Conservation (phyloP, 2,329 filamentous ascomycete genomes). For the Rutstroemia sydowiana region DNA sequence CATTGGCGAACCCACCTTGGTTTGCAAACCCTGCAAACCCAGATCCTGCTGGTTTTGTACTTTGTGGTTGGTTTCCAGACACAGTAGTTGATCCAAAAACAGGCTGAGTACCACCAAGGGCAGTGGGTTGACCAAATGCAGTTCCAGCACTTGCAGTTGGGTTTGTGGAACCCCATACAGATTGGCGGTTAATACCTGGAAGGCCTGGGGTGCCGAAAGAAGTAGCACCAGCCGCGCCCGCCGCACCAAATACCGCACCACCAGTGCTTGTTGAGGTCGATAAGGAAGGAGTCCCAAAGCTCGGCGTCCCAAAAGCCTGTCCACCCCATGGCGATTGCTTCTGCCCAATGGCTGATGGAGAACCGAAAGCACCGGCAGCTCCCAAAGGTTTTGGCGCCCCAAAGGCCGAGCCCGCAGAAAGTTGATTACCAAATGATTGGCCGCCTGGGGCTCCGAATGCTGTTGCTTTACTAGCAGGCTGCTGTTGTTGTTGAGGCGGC, state of each 20-base stretch:
- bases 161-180: conserved; percentile 44
- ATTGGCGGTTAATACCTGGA: conserved; percentile 34
- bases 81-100: conserved; percentile 29
- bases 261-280: conserved; percentile 11
- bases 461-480: conserved; percentile 1
- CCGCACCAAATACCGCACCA: conserved; percentile 43
- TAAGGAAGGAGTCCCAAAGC: conserved; percentile 26
- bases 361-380: conserved; percentile 30
- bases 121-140: conserved; percentile 49
- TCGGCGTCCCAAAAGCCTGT: conserved; percentile 43
- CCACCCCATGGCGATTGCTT: conserved; percentile 16
- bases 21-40: conserved; percentile 49
- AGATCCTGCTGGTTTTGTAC: conserved; percentile 27
- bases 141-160: conserved; percentile 26
- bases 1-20: conserved; percentile 45
- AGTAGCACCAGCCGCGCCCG: conserved; percentile 34
- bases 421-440: conserved; percentile 7
- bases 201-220: conserved; percentile 34
- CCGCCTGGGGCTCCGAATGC: conserved; percentile 24
- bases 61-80: conserved; percentile 25
- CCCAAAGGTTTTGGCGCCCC: conserved; percentile 27
- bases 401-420: conserved; percentile 28
- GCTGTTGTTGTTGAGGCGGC: conserved; percentile 20
- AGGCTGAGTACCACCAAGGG: conserved; percentile 34
- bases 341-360: conserved; percentile 18